Evolutionary conservation across 2,329 filamentous ascomycete genomes (phyloP), one percentile per base, ranked within the genome.

Genomic region (Tolypocladium ovalisporum): DNA sequence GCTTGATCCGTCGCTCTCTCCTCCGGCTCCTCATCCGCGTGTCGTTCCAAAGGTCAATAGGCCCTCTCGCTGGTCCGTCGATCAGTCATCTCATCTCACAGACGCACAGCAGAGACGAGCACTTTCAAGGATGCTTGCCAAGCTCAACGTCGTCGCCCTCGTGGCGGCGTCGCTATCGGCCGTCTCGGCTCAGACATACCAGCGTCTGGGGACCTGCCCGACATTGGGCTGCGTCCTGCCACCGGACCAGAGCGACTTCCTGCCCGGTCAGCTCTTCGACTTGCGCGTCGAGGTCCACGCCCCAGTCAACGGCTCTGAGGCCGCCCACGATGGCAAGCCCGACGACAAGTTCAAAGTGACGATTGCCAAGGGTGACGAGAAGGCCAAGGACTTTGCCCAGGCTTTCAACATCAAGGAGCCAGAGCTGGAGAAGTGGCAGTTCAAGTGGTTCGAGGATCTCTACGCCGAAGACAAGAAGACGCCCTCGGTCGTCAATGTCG

Each of bases 371-470:
- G 81, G 83, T 57, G 83, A 81, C 49, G 72, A 72, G 54, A 68
- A 74, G 58, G 68, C 80, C 32, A 73, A 82, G 67, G 73, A 78
- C 57, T 83, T 85, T 44, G 76, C 84, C 19, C 74, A 83, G 44
- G 91, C 83, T 73, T 93, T 94, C 74, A 76, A 78, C n/a, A 67
- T 87, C 39, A 66, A 79, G 2, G 88, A 93, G 69, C 86, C 89
- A 24, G 73, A 83, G 68, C 74, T 94, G 19, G 90, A 95, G 77
- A 85, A 78, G 62, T 95, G 90, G 90, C 81, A 85, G 62, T 94
- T 94, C 68, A 79, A 79, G n/a, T 94, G 88, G 87, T 93, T 82
- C 67, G 90, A 93, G 75, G 87, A 95, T 65, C 80, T 90, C 32
- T 95, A 90, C 68, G 89, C 89, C 34, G 75, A 85, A 66, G 89